These are phyloP conservation scores for Candida incommunis DNA, from an alignment of 805 yeast genomes.

Conservation along the genomic window DNA sequence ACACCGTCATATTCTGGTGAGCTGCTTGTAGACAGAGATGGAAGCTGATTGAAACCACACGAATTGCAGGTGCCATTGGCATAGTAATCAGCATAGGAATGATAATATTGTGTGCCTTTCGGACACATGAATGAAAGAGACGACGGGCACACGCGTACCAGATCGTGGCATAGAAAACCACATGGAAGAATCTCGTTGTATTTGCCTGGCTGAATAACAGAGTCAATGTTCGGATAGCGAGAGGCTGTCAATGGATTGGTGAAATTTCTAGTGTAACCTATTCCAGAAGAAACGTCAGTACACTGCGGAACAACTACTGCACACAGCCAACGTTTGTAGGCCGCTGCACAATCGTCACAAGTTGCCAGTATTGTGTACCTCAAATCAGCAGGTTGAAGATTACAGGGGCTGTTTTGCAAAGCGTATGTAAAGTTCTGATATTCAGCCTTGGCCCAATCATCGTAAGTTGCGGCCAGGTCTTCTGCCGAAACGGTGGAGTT, in stretches of 20 bases:
- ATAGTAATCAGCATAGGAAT: background rate
- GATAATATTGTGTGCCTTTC: background rate
- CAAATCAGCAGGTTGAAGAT: conserved; percentile 47
- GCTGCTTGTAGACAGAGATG: too few species aligned
- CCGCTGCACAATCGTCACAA: conserved; percentile 55
- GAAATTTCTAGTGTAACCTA: conserved; percentile 16
- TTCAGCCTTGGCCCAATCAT: conserved; percentile 38
- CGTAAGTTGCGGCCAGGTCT: conserved; percentile 39
- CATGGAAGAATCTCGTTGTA: conserved; percentile 85
- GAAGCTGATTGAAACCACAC: background rate
- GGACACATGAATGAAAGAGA: conserved; percentile 72
- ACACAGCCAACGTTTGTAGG: conserved; percentile 83
- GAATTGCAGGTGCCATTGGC: background rate
- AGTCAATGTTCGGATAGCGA: conserved; percentile 46
- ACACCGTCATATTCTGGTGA: too few species aligned
- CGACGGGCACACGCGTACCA: conserved; percentile 76
- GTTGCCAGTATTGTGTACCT: conserved; percentile 59
- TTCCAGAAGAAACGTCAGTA: conserved; percentile 22
- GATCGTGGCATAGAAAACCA: conserved; percentile 58
- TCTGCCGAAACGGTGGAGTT: conserved; percentile 23
- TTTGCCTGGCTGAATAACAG: conserved; percentile 36
- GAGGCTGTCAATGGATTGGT: conserved; percentile 30
- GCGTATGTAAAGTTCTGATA: conserved; percentile 63
- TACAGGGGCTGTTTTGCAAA: conserved; percentile 60
- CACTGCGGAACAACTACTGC: conserved; percentile 82